Percentiles rank a stretch among this genome's conserved stretches.
Evolutionary conservation across 768 basidiomycete genomes (phyloP).

Genomic region (Boletales sp.): DNA sequence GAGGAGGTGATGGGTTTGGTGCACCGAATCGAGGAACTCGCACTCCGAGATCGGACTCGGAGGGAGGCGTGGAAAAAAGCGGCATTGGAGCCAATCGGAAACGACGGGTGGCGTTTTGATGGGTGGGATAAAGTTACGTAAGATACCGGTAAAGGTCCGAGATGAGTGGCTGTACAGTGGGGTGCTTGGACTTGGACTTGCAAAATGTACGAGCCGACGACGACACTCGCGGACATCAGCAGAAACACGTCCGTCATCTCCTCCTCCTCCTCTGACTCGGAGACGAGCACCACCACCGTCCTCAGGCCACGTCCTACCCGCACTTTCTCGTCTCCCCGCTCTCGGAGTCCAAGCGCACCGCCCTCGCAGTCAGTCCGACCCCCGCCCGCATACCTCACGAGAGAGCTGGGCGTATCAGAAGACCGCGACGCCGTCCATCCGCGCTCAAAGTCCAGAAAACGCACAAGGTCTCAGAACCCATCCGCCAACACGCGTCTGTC

Average conservation of each 20-base stretch:
- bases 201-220: constrained; percentile 4
- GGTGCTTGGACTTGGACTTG: too few species aligned
- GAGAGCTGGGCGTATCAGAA: constrained; percentile 46
- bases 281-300: constrained; percentile 37
- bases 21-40: constrained; percentile 47
- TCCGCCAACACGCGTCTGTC: constrained; percentile 44
- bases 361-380: constrained; percentile 31
- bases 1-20: constrained; percentile 52
- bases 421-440: constrained; percentile 11
- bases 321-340: constrained; percentile 62
- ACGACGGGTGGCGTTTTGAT: constrained; percentile 49
- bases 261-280: constrained; percentile 53
- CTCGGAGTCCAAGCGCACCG: constrained; percentile 47
- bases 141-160: too few species aligned
- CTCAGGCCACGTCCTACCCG: constrained; percentile 54
- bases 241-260: constrained; percentile 77
- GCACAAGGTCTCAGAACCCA: constrained; percentile 40
- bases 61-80: constrained; percentile 43
- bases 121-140: constrained; percentile 34
- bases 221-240: constrained; percentile 60
- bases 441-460: constrained; percentile 39
- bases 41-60: constrained; percentile 22
- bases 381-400: constrained; percentile 57
- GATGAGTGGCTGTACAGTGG: too few species aligned
- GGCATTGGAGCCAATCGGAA: constrained; percentile 23